Percentiles rank a stretch among this genome's conserved stretches.
Evolutionary conservation across 2,329 filamentous ascomycete species (phyloP).

Genomic region (Diaporthe vaccinii): DNA sequence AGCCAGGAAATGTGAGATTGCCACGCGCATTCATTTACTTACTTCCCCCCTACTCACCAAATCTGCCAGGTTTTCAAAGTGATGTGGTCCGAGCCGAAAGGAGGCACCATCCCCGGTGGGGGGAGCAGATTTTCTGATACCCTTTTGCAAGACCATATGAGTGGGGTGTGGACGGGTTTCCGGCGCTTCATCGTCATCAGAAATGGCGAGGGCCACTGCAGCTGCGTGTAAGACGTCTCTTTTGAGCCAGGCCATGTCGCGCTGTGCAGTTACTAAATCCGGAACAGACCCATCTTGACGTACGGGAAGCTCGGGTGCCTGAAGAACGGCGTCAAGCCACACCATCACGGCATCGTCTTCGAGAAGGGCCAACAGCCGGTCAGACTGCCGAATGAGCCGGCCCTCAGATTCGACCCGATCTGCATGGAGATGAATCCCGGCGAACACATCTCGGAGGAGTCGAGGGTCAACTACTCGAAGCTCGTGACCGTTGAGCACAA

Average conservation of each 20-base stretch:
- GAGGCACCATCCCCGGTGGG: conserved; percentile 16
- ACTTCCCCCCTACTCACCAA: background rate
- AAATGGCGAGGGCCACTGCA: conserved; percentile 65
- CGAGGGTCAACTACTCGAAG: conserved; percentile 71
- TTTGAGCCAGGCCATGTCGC: background rate
- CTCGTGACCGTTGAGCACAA: conserved; percentile 72
- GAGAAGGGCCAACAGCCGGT: conserved; percentile 51
- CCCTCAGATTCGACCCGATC: conserved; percentile 63
- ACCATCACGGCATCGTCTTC: conserved; percentile 67
- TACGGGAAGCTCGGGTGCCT: conserved; percentile 66
- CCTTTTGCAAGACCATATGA: conserved; percentile 47
- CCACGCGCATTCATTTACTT: background rate
- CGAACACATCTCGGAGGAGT: conserved; percentile 63
- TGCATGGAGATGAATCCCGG: conserved; percentile 57
- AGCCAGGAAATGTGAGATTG: conserved; percentile 24
- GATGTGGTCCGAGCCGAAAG: conserved; percentile 64
- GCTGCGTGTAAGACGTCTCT: conserved; percentile 65
- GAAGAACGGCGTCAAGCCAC: conserved; percentile 66
- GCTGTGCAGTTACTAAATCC: background rate
- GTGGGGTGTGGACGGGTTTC: conserved; percentile 62
- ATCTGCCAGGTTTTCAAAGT: conserved; percentile 66
- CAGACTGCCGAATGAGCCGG: conserved; percentile 57
- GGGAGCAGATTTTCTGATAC: conserved; percentile 48
- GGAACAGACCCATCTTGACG: conserved; percentile 65
- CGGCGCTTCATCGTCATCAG: conserved; percentile 68